Percentiles rank a stretch among this genome's conserved stretches.
Conservation (phyloP, 805 yeast genomes). For the Yamadazyma philogaea region DNA sequence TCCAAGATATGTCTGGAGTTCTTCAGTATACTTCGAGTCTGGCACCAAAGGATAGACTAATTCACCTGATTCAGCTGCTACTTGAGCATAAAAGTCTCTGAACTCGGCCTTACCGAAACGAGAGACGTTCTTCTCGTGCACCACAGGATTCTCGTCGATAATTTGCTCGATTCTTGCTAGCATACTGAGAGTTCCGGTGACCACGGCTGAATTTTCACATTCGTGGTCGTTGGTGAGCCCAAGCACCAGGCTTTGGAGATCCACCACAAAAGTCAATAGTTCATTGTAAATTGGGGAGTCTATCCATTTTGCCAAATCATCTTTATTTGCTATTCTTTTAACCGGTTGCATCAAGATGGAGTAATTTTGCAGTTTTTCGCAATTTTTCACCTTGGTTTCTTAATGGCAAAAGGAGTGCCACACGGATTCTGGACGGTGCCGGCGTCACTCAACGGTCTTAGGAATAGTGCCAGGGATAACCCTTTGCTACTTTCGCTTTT, state of each 20-base stretch:
- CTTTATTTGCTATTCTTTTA: slow-evolving; percentile 47
- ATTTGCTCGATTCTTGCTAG: slow-evolving; percentile 46
- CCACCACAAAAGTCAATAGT: slow-evolving; percentile 52
- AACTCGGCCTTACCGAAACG: slow-evolving; percentile 93
- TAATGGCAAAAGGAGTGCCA: not conserved
- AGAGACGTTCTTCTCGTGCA: slow-evolving; percentile 56
- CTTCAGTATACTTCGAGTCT: slow-evolving; percentile 27
- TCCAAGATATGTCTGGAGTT: slow-evolving; percentile 54
- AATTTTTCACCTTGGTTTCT: not conserved
- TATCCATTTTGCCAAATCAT: slow-evolving; percentile 64
- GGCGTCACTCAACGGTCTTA: not conserved
- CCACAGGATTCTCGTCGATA: slow-evolving; percentile 63
- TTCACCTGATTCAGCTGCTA: slow-evolving; percentile 24
- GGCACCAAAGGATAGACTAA: slow-evolving; percentile 19
- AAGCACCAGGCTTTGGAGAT: slow-evolving; percentile 59
- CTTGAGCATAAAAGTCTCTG: slow-evolving; percentile 72
- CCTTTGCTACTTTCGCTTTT: slow-evolving; percentile 13
- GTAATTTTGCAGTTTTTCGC: slow-evolving; percentile 1
- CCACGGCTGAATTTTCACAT: slow-evolving; percentile 33
- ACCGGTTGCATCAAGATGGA: slow-evolving; percentile 3
- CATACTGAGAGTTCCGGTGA: slow-evolving; percentile 29
- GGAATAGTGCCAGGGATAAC: not conserved
- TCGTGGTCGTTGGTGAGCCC: slow-evolving; percentile 56
- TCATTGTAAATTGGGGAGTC: slow-evolving; percentile 47
- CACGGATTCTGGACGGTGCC: slow-evolving; percentile 6